Evolutionary conservation across 441 rosid species (phyloP), one percentile per base, ranked within the genome.

Genomic region (Adansonia rubrostipa): DNA sequence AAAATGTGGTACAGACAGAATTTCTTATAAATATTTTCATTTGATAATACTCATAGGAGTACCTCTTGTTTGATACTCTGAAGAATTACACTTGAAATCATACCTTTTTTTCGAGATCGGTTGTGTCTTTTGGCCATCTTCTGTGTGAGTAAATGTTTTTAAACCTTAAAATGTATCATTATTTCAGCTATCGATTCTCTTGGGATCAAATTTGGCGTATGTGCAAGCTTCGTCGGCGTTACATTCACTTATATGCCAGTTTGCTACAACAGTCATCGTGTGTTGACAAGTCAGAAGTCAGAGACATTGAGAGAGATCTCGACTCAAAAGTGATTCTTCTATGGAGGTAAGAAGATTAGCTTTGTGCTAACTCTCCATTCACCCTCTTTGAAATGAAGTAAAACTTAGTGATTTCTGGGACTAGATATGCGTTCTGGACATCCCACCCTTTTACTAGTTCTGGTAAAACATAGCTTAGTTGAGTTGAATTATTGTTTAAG

Each of bases 301-400:
- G 98, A 84, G 98, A 90, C 83, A 93, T 94, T 62, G 99, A 96
- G 86, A 94, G 83, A 81, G 92, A 96, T 86, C 96, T 96, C 42
- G 98, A 94, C 86, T 87, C 92, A 66, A 94, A 96, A 91, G 97
- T 96, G 78, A 90, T 96, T 88, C 93, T 96, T 71, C 79, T 96
- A 69, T 96, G 99, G 99, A 94, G 99, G 99, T 96, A 89, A 19
- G 73, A 69, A 33, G 77, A 69, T 19, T 72, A 42, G 44, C 57
- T 79, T 60, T 13, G 48, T 65, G 3, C n/a, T 54, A 36, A 28
- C 15, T 64, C 64, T 75, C n/a, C 1, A 13, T 62, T 66, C 9
- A 4, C 36, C 20, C 72, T 42, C 36, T 71, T 22, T 48, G 14
- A 36, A 77, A 36, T 66, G 36, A 42, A 56, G 53, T 56, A 33